Base-by-base conservation (phyloP, 2,329 filamentous ascomycete genomes). In the Talaromyces sp. region DNA sequence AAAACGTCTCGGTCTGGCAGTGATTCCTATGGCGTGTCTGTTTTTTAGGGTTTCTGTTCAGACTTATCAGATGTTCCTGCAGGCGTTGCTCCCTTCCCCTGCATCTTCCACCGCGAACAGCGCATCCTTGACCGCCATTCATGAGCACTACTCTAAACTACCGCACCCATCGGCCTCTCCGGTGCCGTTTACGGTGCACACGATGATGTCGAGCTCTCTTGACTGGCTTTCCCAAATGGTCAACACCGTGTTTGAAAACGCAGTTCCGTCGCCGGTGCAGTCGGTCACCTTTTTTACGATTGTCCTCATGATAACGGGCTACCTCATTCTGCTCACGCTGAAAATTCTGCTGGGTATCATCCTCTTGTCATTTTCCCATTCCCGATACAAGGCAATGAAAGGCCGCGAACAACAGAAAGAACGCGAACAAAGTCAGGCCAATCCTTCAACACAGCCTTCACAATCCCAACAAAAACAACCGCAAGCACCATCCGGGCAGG, bases 21-120 rank as follows among this genome's bases (percentile, higher is more conserved):
- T 98, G 31, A 89, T 99, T 53, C 95, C 95, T 0, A 82, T 99
- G 0, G 93, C 93, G 1, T 98, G 93, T 67, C 76, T 99, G 54
- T 97, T 99, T 75, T 95, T 99, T 73, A 87, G 96, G 50, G 91
- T 96, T 53, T 93, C 91, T 0, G 84, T 98, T 50, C 95, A 99
- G 73, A 97, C 93, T 7, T 99, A 98, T 75, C 90, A 97, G 76
- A 98, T 98, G 93, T 96, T 98, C 70, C 84, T 98, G 14, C 90
- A 93, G 3, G 93, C 91, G 0, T 88, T 96, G 68, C 82, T 97
- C 35, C 89, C 91, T 0, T 84, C 89, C 9, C 90, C 91, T 0
- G 81, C 91, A 0, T 71, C 73, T 2, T 75, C 75, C 3, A 66
- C 66, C 10, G 65, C 66, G 29, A 69, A 70, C 38, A 66, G 67